A percentile compares a stretch with the other conserved stretches of the same genome.
Conservation (phyloP, 1,284 basidiomycete genomes). For the Cutaneotrichosporon daszewskae region DNA sequence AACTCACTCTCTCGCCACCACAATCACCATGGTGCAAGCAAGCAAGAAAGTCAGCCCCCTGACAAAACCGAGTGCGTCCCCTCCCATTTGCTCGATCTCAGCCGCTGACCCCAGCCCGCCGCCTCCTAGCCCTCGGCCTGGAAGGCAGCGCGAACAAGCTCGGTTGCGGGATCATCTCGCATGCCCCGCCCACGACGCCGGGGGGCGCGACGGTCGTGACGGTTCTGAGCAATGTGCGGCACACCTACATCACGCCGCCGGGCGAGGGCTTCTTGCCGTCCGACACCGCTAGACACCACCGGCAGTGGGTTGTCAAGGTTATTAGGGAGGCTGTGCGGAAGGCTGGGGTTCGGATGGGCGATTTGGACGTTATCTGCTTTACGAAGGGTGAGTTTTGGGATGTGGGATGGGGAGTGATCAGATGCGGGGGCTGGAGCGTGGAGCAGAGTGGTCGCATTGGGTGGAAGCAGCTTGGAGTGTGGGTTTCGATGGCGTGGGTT, state of each 20-base stretch:
- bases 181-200: constrained; percentile 50
- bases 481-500: too few relatives aligned
- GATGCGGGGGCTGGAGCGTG: neutral
- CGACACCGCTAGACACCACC: constrained; percentile 93
- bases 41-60: constrained; percentile 36
- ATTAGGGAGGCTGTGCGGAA: constrained; percentile 72
- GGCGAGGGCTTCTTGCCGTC: constrained; percentile 94
- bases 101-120: constrained; percentile 19
- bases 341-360: constrained; percentile 64
- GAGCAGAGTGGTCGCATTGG: too few relatives aligned
- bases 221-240: constrained; percentile 79
- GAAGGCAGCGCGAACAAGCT: constrained; percentile 98
- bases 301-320: constrained; percentile 82
- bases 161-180: constrained; percentile 89
- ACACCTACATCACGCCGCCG: constrained; percentile 97
- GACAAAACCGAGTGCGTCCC: constrained; percentile 26
- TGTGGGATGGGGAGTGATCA: neutral
- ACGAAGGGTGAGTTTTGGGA: constrained; percentile 83
- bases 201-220: constrained; percentile 51
- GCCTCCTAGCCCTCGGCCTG: constrained; percentile 61
- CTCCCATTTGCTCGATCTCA: neutral
- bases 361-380: constrained; percentile 91
- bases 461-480: too few relatives aligned
- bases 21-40: constrained; percentile 21
- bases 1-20: neutral